Evolutionary conservation across 2,329 filamentous ascomycete genomes (phyloP).

Genomic region (Tolypocladium ovalisporum): DNA sequence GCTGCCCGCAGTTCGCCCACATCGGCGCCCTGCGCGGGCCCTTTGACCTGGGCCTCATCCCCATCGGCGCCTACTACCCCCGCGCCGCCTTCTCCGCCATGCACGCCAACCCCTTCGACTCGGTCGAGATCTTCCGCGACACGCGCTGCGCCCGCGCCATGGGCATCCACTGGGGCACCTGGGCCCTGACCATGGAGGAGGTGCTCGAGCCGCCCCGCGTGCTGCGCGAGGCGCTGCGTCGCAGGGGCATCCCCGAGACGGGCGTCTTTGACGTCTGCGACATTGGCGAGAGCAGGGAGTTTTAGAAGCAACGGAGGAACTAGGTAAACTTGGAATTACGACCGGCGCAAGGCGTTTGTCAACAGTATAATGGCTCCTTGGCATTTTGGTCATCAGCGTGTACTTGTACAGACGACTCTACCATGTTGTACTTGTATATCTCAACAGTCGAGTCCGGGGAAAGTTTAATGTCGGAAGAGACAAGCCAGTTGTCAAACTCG

Average conservation of each 20-base stretch:
- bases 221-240: constrained; percentile 60
- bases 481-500: neutral
- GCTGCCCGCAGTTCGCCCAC: constrained; percentile 74
- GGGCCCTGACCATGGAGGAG: constrained; percentile 77
- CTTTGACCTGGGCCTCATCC: constrained; percentile 85
- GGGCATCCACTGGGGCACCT: constrained; percentile 89
- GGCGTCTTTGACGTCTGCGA: constrained; percentile 75
- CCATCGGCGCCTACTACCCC: constrained; percentile 81
- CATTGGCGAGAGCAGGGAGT: constrained; percentile 75
- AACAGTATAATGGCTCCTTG: neutral
- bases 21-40: constrained; percentile 72
- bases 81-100: constrained; percentile 63
- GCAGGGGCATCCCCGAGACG: constrained; percentile 54
- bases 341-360: neutral
- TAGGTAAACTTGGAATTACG: neutral
- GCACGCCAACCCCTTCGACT: constrained; percentile 79
- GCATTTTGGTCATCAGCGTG: neutral
- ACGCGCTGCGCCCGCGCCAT: constrained; percentile 68
- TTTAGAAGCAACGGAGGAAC: constrained; percentile 33
- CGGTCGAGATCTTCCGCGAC: constrained; percentile 81
- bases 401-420: neutral
- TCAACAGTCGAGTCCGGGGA: too few relatives aligned
- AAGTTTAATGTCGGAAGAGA: too few relatives aligned
- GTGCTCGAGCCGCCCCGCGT: constrained; percentile 70
- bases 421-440: too few relatives aligned